Evolutionary conservation across 169 alveolate genomes (phyloP), one percentile per base, ranked within the genome.

Genomic region (Cryptosporidium baileyi): DNA sequence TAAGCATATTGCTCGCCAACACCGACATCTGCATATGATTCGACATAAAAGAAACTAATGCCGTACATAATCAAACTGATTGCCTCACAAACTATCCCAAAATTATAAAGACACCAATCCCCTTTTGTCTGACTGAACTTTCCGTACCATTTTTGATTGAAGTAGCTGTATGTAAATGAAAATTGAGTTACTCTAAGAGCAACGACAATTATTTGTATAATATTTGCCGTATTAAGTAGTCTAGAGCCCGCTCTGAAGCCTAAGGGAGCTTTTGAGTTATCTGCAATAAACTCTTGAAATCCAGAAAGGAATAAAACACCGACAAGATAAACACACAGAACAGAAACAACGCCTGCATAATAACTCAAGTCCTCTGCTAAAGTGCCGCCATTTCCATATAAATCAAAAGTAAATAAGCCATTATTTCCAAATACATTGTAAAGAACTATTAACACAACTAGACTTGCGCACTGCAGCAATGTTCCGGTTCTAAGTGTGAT

Each of bases 1-100:
- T 65, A 65, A 30, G 81, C 81, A 65, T 65, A 65, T 13, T 65
- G 81, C 17, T 65, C 81, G n/a, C 81, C 81, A 51, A 65, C 81
- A 30, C 81, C 81, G 22, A 65, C 61, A 49, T 65, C 81, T 3
- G 81, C 38, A 65, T 65, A 65, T 47, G 81, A 65, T 13, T 65
- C 81, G 11, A 65, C 81, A 49, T 65, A 65, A 65, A 65, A 65
- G 81, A 65, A 65, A 17, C 63, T 41, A 30, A 65, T 32, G 8
- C 81, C 81, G 47, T 65, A 65, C 81, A 65, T 65, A 7, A 65
- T 65, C 44, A 65, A 44, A 51, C 81, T 65, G 13, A 65, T 40
- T 32, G 81, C 60, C 19, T 65, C 81, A 30, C 81, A 65, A 65
- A 65, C 81, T 45, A 65, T 28, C 22, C 81, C 81, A 47, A 65